Evolutionary conservation across 2,329 filamentous ascomycete genomes (phyloP), one percentile per base, ranked within the genome.

Genomic region (Colletotrichum australisinense): DNA sequence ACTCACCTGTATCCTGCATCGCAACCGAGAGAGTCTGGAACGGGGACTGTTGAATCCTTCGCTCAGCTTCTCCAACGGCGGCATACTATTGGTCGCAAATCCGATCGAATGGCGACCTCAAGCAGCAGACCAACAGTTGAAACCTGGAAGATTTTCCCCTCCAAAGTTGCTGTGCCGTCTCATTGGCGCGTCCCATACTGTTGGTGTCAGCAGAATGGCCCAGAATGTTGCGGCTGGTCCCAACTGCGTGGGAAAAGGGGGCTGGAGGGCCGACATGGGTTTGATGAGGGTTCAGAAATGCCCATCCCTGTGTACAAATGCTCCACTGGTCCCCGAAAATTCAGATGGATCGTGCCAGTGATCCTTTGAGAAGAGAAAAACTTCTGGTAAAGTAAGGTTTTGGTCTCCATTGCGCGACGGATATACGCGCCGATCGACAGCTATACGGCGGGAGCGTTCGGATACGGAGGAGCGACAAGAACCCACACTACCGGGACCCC

Each of bases 181-280:
- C 63, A 52, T 35, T 35, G 32, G 49, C 58, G 58, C 28, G 52
- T 58, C 42, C 32, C 52, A 28, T 19, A 19, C 12, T 22, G 30
- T 19, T n/a, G 38, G 56, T 60, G 32, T 57, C 63, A 71, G 68
- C 63, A 49, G 6, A 52, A 12, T 52, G 38, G 42, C 19, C 42
- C 26, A 24, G 32, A 14, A 49, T 67, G 46, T 57, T n/a, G 60
- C 46, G 42, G 46, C 55, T 35, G 38, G 28, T 38, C n/a, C 52
- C 52, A 56, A 57, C 52, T 22, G 16, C 32, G 38, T 57, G 19
- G 35, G 30, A 57, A 46, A 72, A 35, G 58, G 58, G 58, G 69
- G 69, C 49, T 63, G 65, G 30, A 46, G 6, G 53, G 16, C 63
- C 32, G 69, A 72, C 65, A 57, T 58, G 69, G 64, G 38, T 58